Conservation (phyloP, 2,329 filamentous ascomycete genomes). For the Simplicillium aogashimaense region DNA sequence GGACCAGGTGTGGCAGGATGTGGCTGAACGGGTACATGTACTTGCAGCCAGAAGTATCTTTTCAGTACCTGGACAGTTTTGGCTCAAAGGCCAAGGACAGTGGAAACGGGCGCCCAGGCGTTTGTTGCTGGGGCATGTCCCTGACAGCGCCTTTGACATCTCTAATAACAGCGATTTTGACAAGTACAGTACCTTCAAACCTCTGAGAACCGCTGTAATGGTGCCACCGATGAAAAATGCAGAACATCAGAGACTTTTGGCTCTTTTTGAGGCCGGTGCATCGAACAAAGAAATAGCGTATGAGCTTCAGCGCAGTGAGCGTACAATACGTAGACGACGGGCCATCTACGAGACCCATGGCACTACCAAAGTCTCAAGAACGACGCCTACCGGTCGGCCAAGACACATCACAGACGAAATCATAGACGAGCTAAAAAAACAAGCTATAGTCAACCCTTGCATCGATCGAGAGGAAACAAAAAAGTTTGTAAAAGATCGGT, state of each 20-base stretch:
- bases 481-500: not conserved
- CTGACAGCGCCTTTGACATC: no score
- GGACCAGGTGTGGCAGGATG: no score
- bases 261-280: not conserved
- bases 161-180: no score
- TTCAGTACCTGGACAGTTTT: no score
- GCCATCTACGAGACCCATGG: not conserved
- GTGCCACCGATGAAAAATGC: slow-evolving; percentile 12
- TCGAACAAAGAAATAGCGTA: not conserved
- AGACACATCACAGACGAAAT: not conserved
- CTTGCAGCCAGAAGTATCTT: no score
- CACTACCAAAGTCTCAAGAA: not conserved
- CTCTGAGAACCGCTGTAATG: not conserved
- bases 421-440: not conserved
- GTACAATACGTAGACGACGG: not conserved
- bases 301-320: not conserved
- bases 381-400: not conserved
- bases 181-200: no score
- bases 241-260: not conserved
- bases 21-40: no score
- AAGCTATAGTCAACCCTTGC: not conserved
- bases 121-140: no score
- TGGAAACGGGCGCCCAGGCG: no score
- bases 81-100: no score
- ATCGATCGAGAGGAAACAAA: not conserved